phyloP scores from a whole-genome alignment of 2,329 filamentous ascomycete species.

The Fusarium camptoceras region DNA sequence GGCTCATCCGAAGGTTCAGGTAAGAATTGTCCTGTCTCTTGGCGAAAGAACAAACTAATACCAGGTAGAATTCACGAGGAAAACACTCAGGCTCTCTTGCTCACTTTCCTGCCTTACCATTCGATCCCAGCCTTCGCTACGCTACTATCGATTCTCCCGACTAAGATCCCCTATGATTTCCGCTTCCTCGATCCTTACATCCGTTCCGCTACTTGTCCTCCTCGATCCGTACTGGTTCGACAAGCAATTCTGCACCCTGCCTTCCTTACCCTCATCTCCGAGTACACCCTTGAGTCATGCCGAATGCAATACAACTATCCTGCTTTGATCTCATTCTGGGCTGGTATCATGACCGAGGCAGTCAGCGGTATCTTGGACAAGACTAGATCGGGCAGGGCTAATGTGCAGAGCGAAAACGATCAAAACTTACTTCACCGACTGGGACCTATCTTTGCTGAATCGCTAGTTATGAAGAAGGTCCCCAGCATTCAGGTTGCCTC shows the following conservation, averaged over 20 bases:
- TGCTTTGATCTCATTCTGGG: constrained; percentile 89
- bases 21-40: constrained; percentile 55
- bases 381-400: constrained; percentile 78
- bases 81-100: constrained; percentile 81
- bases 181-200: constrained; percentile 90
- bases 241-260: constrained; percentile 81
- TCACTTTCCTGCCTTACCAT: constrained; percentile 94
- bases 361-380: constrained; percentile 84
- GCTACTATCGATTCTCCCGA: constrained; percentile 85
- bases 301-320: constrained; percentile 79
- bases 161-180: constrained; percentile 78
- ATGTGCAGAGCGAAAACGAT: constrained; percentile 82
- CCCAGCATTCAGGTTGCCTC: constrained; percentile 86
- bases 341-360: constrained; percentile 85
- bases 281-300: constrained; percentile 81
- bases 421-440: constrained; percentile 78
- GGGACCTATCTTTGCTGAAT: constrained; percentile 79
- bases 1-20: constrained; percentile 92
- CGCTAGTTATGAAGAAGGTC: constrained; percentile 78
- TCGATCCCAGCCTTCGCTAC: constrained; percentile 86
- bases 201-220: constrained; percentile 78
- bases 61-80: constrained; percentile 83
- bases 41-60: constrained; percentile 9
- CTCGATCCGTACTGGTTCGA: constrained; percentile 84
- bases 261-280: constrained; percentile 81